Conservation (phyloP, 1,284 basidiomycete genomes). For the Pseudozyma sp. region DNA sequence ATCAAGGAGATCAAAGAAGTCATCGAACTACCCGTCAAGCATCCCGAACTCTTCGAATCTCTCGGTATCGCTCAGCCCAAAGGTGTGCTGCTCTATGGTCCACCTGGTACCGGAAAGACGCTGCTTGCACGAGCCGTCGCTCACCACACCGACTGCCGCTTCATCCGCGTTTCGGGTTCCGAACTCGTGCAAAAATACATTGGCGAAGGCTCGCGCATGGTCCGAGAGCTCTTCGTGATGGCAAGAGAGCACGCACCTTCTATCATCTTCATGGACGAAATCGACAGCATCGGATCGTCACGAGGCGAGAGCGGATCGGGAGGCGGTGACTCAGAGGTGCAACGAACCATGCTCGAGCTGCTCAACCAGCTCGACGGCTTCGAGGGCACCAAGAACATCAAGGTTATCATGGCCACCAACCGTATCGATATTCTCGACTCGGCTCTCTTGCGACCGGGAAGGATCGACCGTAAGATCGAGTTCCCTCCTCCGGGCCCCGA, state of each 20-base stretch:
- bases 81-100: conserved; percentile 68
- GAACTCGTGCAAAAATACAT: conserved; percentile 99
- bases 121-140: conserved; percentile 67
- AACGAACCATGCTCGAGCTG: conserved; percentile 96
- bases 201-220: conserved; percentile 85
- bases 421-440: conserved; percentile 98
- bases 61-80: conserved; percentile 98
- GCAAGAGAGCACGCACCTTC: conserved; percentile 97
- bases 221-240: conserved; percentile 96
- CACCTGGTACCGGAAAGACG: conserved; percentile 68
- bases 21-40: conserved; percentile 97
- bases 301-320: conserved; percentile 82
- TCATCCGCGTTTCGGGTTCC: conserved; percentile 94
- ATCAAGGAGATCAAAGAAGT: conserved; percentile 99
- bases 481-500: conserved; percentile 98
- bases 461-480: conserved; percentile 98
- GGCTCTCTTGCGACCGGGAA: conserved; percentile 91
- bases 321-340: conserved; percentile 93
- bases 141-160: conserved; percentile 97
- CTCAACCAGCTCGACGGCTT: conserved; percentile 98
- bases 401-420: conserved; percentile 98
- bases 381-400: conserved; percentile 97
- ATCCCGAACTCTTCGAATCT: conserved; percentile 95
- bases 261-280: conserved; percentile 99
- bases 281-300: conserved; percentile 95